A percentile compares a stretch with the other conserved stretches of the same genome.
Conservation (phyloP, 495 filamentous ascomycete species). For the Geopyxis carbonaria region DNA sequence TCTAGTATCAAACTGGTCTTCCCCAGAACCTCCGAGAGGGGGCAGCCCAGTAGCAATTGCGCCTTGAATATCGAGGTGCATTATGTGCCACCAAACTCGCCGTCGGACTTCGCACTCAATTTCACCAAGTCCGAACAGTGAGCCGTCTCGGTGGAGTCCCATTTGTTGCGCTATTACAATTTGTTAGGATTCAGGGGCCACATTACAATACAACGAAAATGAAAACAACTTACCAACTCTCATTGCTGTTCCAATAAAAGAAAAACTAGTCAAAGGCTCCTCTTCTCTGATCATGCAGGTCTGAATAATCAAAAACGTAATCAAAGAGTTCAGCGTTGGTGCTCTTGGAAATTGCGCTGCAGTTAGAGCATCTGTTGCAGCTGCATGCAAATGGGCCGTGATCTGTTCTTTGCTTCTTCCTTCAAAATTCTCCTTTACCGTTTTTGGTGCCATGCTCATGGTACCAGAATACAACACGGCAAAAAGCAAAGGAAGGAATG, state of each 20-base stretch:
- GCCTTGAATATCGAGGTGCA: constrained; percentile 42
- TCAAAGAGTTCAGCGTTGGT: constrained; percentile 18
- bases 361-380: constrained; percentile 14
- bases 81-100: constrained; percentile 57
- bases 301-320: constrained; percentile 18
- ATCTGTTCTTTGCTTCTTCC: neutral
- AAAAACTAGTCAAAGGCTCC: constrained; percentile 19
- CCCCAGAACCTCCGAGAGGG: constrained; percentile 18
- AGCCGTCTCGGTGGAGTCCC: constrained; percentile 55
- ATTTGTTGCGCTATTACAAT: constrained; percentile 48
- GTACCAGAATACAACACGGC: constrained; percentile 19
- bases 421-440: constrained; percentile 4
- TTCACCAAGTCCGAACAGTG: constrained; percentile 43
- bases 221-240: constrained; percentile 7
- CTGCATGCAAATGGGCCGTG: constrained; percentile 7
- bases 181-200: neutral
- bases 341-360: constrained; percentile 15
- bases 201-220: neutral
- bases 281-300: constrained; percentile 22
- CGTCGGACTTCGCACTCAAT: constrained; percentile 53
- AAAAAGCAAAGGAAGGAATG: constrained; percentile 16
- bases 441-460: constrained; percentile 13
- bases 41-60: constrained; percentile 24
- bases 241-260: constrained; percentile 22
- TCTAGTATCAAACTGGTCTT: constrained; percentile 20